Evolutionary conservation across 345 rosid species (phyloP).

Genomic region (Aquilaria yunnanensis): DNA sequence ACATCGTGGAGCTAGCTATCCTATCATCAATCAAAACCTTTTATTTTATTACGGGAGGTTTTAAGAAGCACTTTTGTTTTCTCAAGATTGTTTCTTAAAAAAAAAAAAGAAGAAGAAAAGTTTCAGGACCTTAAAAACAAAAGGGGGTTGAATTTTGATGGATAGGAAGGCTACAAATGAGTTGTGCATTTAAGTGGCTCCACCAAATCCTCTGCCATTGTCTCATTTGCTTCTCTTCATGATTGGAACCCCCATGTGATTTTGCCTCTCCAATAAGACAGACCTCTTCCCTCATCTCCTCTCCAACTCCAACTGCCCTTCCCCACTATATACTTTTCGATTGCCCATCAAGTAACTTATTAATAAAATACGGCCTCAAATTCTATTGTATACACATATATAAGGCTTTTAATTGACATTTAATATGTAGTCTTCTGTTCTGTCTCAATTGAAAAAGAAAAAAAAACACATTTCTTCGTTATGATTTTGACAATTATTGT

Average conservation of each 20-base stretch:
- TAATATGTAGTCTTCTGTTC: too few species aligned
- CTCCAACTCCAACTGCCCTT: not conserved
- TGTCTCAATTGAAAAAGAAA: too few species aligned
- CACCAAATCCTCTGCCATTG: constrained; percentile 61
- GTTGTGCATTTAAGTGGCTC: constrained; percentile 49
- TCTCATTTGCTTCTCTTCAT: constrained; percentile 43
- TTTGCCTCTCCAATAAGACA: constrained; percentile 25
- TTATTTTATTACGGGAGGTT: not conserved
- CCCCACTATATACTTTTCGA: not conserved
- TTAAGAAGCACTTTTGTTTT: constrained; percentile 6
- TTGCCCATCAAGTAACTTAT: too few species aligned
- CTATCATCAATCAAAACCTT: not conserved
- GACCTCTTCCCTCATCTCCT: not conserved
- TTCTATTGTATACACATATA: too few species aligned
- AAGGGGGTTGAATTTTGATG: not conserved
- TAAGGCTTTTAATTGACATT: too few species aligned
- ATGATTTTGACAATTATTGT: too few species aligned
- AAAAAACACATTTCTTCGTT: too few species aligned
- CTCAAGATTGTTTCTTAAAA: not conserved
- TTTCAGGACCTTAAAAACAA: too few species aligned
- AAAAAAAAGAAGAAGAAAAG: too few species aligned
- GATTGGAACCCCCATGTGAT: constrained; percentile 63
- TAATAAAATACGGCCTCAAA: too few species aligned
- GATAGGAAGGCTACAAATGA: constrained; percentile 22
- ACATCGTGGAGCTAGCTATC: not conserved